phyloP scores from a whole-genome alignment of 169 alveolate genomes.

The Plasmodium blacklocki region DNA sequence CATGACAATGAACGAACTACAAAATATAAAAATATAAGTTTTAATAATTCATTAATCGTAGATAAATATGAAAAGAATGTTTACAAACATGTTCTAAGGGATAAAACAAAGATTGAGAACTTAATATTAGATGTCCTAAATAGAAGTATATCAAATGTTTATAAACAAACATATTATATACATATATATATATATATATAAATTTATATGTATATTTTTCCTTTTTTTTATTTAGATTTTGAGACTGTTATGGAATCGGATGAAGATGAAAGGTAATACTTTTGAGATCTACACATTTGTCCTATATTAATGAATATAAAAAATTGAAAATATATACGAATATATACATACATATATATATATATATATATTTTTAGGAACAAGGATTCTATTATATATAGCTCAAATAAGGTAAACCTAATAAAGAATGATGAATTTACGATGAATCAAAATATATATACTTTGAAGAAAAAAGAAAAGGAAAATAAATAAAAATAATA shows the following conservation, averaged over 20 bases:
- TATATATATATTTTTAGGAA: background rate
- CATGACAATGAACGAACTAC: slow-evolving; percentile 16
- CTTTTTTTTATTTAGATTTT: slow-evolving; percentile 8
- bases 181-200: background rate
- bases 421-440: background rate
- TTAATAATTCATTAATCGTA: slow-evolving; percentile 28
- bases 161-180: background rate
- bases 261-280: slow-evolving; percentile 10
- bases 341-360: background rate
- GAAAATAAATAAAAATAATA: too few relatives aligned
- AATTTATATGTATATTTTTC: too few relatives aligned
- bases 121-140: slow-evolving; percentile 56
- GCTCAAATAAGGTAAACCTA: background rate
- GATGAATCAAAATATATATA: background rate
- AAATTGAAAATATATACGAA: background rate
- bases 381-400: background rate
- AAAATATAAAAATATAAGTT: slow-evolving; percentile 35
- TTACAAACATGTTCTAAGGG: slow-evolving; percentile 46
- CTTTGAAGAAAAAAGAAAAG: background rate
- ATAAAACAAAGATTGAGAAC: slow-evolving; percentile 40
- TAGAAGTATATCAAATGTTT: slow-evolving; percentile 12
- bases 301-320: background rate
- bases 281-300: background rate
- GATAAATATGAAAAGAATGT: slow-evolving; percentile 44
- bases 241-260: slow-evolving; percentile 24